These are phyloP conservation scores for Sextonia rubra DNA, from an alignment of 164 flowering plant genomes.

Conservation along the genomic window DNA sequence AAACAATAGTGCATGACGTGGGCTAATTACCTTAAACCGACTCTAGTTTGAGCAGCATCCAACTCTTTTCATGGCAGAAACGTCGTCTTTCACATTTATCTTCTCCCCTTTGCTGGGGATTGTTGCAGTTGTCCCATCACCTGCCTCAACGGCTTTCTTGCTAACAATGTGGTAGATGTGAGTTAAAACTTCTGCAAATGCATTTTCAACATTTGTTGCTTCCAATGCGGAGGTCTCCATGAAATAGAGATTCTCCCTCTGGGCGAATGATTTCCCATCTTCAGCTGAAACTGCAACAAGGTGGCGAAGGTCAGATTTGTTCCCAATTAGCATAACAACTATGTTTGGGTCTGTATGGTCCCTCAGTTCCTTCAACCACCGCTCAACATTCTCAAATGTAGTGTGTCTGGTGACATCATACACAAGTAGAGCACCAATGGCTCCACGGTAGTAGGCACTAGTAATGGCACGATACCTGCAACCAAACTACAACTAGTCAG, in stretches of 20 bases:
- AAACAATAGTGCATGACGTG: too few species aligned
- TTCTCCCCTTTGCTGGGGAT: conserved; percentile 55
- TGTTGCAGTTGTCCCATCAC: conserved; percentile 43
- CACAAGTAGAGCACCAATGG: conserved; percentile 68
- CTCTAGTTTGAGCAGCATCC: conserved; percentile 60
- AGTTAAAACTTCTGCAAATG: conserved; percentile 60
- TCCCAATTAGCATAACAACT: conserved; percentile 73
- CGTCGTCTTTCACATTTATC: conserved; percentile 51
- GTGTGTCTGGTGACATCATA: conserved; percentile 59
- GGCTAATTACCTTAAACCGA: not conserved
- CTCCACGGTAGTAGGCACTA: conserved; percentile 70
- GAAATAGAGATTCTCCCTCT: conserved; percentile 58
- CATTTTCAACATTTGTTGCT: conserved; percentile 58
- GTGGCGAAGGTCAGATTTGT: conserved; percentile 69
- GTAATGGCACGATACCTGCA: conserved; percentile 68
- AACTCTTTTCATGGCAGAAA: conserved; percentile 43
- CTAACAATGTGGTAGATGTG: conserved; percentile 56
- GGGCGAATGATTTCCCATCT: conserved; percentile 56
- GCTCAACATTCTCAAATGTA: conserved; percentile 60
- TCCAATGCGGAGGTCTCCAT: conserved; percentile 76
- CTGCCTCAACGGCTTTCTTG: conserved; percentile 57
- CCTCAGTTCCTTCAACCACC: conserved; percentile 64
- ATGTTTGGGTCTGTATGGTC: conserved; percentile 71
- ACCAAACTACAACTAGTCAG: not conserved
- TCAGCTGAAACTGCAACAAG: conserved; percentile 60